These are phyloP conservation scores for Aspergillus terreus DNA, from an alignment of 2,329 filamentous ascomycete genomes.

Conservation along the genomic window DNA sequence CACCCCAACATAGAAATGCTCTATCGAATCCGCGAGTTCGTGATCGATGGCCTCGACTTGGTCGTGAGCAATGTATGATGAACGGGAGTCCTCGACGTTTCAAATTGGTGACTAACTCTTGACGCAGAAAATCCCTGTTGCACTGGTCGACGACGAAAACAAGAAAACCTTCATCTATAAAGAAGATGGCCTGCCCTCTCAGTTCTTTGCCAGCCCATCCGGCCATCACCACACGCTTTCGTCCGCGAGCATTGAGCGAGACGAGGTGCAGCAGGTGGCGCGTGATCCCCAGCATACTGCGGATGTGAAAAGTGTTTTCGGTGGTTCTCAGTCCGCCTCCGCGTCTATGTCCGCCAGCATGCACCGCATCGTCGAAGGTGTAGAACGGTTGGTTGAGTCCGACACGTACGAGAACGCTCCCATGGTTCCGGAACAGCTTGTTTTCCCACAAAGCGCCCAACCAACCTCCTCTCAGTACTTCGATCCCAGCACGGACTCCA, in stretches of 20 bases:
- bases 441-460: slow-evolving; percentile 21
- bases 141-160: slow-evolving; percentile 43
- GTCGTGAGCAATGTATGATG: slow-evolving; percentile 46
- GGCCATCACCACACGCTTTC: slow-evolving; percentile 39
- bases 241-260: slow-evolving; percentile 38
- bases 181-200: slow-evolving; percentile 50
- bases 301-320: slow-evolving; percentile 31
- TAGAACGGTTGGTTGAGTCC: slow-evolving; percentile 38
- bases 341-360: slow-evolving; percentile 41
- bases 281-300: slow-evolving; percentile 21
- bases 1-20: slow-evolving; percentile 63
- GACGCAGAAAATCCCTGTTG: slow-evolving; percentile 45
- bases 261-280: slow-evolving; percentile 30
- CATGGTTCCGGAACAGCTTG: slow-evolving; percentile 21
- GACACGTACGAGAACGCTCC: slow-evolving; percentile 37
- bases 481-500: slow-evolving; percentile 15
- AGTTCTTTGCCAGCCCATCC: slow-evolving; percentile 46
- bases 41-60: slow-evolving; percentile 59
- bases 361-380: slow-evolving; percentile 37
- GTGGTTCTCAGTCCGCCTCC: slow-evolving; percentile 47
- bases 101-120: slow-evolving; percentile 14
- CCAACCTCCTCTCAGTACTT: slow-evolving; percentile 23
- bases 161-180: slow-evolving; percentile 50
- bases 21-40: slow-evolving; percentile 60
- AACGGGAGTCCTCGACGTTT: slow-evolving; percentile 7